Evolutionary conservation across 2,329 filamentous ascomycete species (phyloP), one percentile per base, ranked within the genome.

Genomic region (Aspergillus sp.): DNA sequence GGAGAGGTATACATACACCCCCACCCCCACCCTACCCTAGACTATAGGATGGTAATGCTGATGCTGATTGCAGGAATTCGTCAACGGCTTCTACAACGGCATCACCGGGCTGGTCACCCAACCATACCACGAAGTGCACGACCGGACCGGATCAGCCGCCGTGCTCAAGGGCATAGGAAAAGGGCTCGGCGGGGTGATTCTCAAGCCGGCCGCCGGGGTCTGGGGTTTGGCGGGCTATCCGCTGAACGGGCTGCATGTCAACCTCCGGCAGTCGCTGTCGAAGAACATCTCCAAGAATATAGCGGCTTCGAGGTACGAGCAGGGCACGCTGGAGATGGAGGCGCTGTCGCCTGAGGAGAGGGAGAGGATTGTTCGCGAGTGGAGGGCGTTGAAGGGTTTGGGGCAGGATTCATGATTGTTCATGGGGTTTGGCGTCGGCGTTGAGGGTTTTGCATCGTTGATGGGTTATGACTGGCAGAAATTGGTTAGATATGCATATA

Each of bases 101-200:
- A 75, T 91, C 17, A 78, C 85, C 2, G 86, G 86, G 0, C 64
- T 94, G 3, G 72, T 89, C 8, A 89, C 76, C 0, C 86, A 93
- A 43, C 86, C 86, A 0, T 58, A 80, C 4, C 72, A 73, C 38
- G 86, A 78, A 8, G 76, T 75, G 2, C 74, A 74, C 51, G n/a
- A n/a, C n/a, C 76, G 82, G 43, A 74, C 78, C 41, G 78, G 78
- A 2, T 56, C 64, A 2, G 66, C 66, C 5, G 88, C 88, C 1
- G 67, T 88, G 5, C 51, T 86, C 8, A 89, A 88, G 55, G 84
- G 84, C 0, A 68, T 93, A 27, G 86, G 81, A 1, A 91, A 85
- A 52, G 88, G 86, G 1, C 72, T 93, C 24, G 85, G 84, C 4
- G 88, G 88, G 0, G 55, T 93, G 2, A 68, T 91, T 1, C 62